A percentile compares a stretch with the other conserved stretches of the same genome.
Conservation (phyloP, 768 basidiomycete species). For the Tricholomella constricta region DNA sequence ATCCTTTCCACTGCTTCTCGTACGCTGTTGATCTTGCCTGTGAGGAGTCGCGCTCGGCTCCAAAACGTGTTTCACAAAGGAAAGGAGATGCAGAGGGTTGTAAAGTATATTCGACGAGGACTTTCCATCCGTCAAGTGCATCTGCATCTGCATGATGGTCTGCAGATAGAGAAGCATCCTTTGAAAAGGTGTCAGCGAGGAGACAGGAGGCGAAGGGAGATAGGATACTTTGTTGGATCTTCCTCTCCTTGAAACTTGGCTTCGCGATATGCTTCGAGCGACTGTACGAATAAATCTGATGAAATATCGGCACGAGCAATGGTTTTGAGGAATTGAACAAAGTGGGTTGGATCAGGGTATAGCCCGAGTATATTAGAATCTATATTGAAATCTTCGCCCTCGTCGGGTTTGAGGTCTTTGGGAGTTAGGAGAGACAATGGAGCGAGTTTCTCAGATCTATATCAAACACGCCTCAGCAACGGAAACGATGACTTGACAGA, state of each 20-base stretch:
- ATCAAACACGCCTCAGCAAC: not conserved
- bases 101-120: constrained; percentile 56
- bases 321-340: constrained; percentile 64
- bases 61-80: constrained; percentile 81
- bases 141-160: constrained; percentile 80
- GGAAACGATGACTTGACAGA: not conserved
- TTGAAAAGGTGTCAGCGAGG: constrained; percentile 3
- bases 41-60: constrained; percentile 40
- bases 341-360: constrained; percentile 74
- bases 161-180: constrained; percentile 79
- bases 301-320: constrained; percentile 70
- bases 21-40: constrained; percentile 22
- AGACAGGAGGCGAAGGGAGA: not conserved
- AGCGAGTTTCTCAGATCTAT: constrained; percentile 25
- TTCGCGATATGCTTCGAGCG: constrained; percentile 70
- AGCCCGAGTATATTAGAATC: constrained; percentile 63
- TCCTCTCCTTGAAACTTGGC: constrained; percentile 37
- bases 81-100: constrained; percentile 74
- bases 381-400: constrained; percentile 44
- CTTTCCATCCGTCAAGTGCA: constrained; percentile 57
- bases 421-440: constrained; percentile 53
- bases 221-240: constrained; percentile 54
- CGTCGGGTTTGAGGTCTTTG: constrained; percentile 43
- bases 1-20: constrained; percentile 6
- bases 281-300: constrained; percentile 70